phyloP scores from a whole-genome alignment of 352 stramenopile species.

The Phytopythium litorale region DNA sequence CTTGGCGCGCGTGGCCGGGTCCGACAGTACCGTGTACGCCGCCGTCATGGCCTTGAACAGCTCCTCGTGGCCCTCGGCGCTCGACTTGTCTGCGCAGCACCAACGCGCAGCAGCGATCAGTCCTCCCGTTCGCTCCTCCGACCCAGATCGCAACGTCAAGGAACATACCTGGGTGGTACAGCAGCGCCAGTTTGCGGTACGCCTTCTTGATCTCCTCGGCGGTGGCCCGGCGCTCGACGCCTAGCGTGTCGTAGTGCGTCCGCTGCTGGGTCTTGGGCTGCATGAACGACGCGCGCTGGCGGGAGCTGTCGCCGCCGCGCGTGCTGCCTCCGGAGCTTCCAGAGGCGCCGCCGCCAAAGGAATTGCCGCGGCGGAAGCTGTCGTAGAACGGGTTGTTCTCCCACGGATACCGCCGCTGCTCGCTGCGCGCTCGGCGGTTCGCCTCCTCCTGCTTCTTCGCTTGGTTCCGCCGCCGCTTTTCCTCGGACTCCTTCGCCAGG shows the following conservation, averaged over 20 bases:
- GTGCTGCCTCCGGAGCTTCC: conserved; percentile 19
- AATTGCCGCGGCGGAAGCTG: conserved; percentile 31
- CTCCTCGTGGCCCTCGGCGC: conserved; percentile 48
- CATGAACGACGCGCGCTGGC: conserved; percentile 29
- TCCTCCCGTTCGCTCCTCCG: neutral
- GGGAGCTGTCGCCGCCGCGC: neutral
- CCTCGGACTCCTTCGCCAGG: conserved; percentile 40
- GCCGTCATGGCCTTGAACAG: conserved; percentile 87
- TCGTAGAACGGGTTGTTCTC: conserved; percentile 50
- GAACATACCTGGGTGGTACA: conserved; percentile 78
- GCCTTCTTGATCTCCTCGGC: conserved; percentile 83
- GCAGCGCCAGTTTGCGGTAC: conserved; percentile 85
- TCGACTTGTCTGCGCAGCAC: conserved; percentile 62
- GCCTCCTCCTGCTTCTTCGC: conserved; percentile 38
- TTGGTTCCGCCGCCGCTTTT: conserved; percentile 29
- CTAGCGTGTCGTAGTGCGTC: conserved; percentile 83
- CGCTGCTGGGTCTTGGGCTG: conserved; percentile 26
- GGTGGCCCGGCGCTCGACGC: conserved; percentile 49
- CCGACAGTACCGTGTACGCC: conserved; percentile 81
- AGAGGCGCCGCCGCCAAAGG: conserved; percentile 9
- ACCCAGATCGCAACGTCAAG: neutral
- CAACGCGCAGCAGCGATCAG: conserved; percentile 4
- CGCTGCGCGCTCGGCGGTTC: conserved; percentile 37
- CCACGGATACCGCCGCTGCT: conserved; percentile 36
- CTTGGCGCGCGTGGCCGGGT: conserved; percentile 40